Conservation (phyloP, 441 rosid species). For the Pelargonium myrrhifolium region DNA sequence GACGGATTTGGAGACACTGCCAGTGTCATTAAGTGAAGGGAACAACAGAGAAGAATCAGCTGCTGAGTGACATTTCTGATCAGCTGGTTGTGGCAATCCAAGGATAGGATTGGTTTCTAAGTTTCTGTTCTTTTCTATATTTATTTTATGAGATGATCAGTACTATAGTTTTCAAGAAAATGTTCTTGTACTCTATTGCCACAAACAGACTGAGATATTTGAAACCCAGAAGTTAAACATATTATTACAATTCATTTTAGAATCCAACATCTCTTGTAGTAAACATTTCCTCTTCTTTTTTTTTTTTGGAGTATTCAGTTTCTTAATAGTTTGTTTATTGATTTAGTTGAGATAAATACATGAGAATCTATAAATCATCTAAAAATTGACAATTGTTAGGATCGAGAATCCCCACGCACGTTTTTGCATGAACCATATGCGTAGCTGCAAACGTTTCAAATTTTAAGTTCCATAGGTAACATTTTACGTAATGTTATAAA, state of each 20-base stretch:
- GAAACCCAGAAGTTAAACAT: not conserved
- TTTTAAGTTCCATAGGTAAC: too few species aligned
- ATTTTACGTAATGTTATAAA: too few species aligned
- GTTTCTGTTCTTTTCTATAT: not conserved
- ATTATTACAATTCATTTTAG: not conserved
- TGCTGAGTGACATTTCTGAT: constrained; percentile 35
- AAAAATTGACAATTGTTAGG: too few species aligned
- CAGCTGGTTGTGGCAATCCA: not conserved
- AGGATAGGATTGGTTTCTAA: not conserved
- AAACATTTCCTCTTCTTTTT: too few species aligned
- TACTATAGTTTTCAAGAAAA: not conserved
- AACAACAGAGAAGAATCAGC: constrained; percentile 38
- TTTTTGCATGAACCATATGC: too few species aligned
- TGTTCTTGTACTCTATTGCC: constrained; percentile 6
- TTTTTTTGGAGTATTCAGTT: too few species aligned
- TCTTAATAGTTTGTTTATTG: too few species aligned
- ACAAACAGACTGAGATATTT: not conserved
- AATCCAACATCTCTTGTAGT: not conserved
- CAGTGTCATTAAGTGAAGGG: constrained; percentile 31
- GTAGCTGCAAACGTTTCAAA: too few species aligned
- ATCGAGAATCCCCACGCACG: too few species aligned
- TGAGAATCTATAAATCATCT: too few species aligned
- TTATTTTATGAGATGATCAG: constrained; percentile 16
- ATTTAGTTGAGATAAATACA: too few species aligned
- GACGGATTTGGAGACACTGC: constrained; percentile 47